These are phyloP conservation scores for Dactylellina parvicollis DNA, from an alignment of 2,329 filamentous ascomycete genomes.

Conservation along the genomic window DNA sequence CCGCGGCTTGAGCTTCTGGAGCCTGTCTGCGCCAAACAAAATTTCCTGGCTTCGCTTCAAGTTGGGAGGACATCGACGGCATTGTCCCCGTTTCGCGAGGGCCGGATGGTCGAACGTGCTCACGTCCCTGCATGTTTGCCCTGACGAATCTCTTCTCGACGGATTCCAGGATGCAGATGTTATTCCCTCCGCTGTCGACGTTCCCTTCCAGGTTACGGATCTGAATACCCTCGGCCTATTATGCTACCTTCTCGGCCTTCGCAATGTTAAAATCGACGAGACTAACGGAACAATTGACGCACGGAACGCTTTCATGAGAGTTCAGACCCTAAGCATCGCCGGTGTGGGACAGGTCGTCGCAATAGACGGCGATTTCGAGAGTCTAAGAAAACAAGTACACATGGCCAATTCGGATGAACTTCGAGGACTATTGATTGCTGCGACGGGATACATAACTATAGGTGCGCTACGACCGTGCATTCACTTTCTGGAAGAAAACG, in stretches of 20 bases:
- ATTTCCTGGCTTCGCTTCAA: conserved; percentile 15
- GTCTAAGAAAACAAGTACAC: conserved; percentile 15
- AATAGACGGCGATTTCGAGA: conserved; percentile 27
- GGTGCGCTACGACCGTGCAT: background rate
- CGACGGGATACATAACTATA: background rate
- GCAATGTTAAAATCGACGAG: conserved; percentile 8
- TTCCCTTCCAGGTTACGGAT: conserved; percentile 22
- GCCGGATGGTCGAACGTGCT: conserved; percentile 26
- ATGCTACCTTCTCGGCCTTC: conserved; percentile 13
- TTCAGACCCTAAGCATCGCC: conserved; percentile 13
- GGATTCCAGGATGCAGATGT: conserved; percentile 24
- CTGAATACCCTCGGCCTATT: conserved; percentile 14
- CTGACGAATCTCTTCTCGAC: conserved; percentile 3
- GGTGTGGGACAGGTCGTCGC: conserved; percentile 25
- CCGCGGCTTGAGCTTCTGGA: background rate
- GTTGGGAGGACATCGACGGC: background rate
- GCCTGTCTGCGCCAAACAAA: background rate
- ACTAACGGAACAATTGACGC: conserved; percentile 8
- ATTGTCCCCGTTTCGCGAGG: conserved; percentile 12
- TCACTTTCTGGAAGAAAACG: conserved; percentile 14
- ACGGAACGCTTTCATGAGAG: conserved; percentile 4
- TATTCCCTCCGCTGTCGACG: conserved; percentile 24
- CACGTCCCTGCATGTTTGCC: conserved; percentile 8
- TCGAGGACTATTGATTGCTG: background rate
- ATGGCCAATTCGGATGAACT: conserved; percentile 19